These are phyloP conservation scores for Pichia paraexigua DNA, from an alignment of 805 yeast species.

Conservation along the genomic window DNA sequence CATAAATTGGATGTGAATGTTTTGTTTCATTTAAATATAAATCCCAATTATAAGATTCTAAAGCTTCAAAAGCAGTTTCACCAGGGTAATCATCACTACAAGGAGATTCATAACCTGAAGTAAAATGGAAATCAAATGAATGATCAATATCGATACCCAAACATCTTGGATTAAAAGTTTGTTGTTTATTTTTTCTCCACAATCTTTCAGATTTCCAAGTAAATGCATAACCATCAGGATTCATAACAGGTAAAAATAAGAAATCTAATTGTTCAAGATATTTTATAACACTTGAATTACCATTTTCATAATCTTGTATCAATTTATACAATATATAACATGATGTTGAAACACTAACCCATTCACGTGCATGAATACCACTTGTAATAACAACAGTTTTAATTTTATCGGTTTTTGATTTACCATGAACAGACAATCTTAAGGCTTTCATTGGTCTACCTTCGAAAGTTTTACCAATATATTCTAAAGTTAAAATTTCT, in stretches of 20 bases:
- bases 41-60: slow-evolving; percentile 47
- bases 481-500: slow-evolving; percentile 50
- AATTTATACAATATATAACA: slow-evolving; percentile 48
- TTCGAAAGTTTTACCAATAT: slow-evolving; percentile 70
- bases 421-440: slow-evolving; percentile 46
- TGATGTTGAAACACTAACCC: slow-evolving; percentile 71
- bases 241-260: slow-evolving; percentile 72
- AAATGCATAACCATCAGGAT: slow-evolving; percentile 87
- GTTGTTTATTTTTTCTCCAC: slow-evolving; percentile 87
- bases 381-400: slow-evolving; percentile 71
- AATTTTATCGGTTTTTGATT: slow-evolving; percentile 27
- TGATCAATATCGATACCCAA: slow-evolving; percentile 83
- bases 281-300: slow-evolving; percentile 32
- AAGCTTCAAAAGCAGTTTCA: slow-evolving; percentile 57
- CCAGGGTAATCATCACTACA: slow-evolving; percentile 86
- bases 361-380: slow-evolving; percentile 86
- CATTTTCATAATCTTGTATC: slow-evolving; percentile 37
- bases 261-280: slow-evolving; percentile 58
- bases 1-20: slow-evolving; percentile 53
- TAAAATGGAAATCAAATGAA: slow-evolving; percentile 71
- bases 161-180: slow-evolving; percentile 57
- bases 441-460: slow-evolving; percentile 63
- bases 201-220: slow-evolving; percentile 75
- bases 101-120: slow-evolving; percentile 50
- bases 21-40: slow-evolving; percentile 41